These are phyloP conservation scores for Ligustrum vulgare DNA, from an alignment of 257 asterid species.

Conservation along the genomic window DNA sequence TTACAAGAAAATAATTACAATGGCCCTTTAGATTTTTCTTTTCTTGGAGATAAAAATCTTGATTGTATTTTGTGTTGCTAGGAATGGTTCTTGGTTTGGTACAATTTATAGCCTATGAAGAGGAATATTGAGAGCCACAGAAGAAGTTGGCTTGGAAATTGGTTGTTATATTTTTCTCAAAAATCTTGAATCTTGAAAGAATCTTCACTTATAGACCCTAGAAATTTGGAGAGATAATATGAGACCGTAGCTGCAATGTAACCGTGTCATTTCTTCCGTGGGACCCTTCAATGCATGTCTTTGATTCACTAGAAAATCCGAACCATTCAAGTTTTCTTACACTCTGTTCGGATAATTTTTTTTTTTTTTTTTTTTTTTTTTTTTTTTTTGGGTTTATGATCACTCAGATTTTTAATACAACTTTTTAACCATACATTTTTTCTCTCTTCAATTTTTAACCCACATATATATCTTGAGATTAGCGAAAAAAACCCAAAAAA, in stretches of 20 bases:
- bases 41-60: neutral
- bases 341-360: too few species aligned
- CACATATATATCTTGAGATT: too few species aligned
- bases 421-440: too few species aligned
- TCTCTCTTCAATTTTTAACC: too few species aligned
- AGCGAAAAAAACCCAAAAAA: too few species aligned
- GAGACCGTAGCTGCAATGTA: slow-evolving; percentile 29
- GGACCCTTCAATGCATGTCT: slow-evolving; percentile 10
- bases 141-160: slow-evolving; percentile 29
- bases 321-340: neutral
- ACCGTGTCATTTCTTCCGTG: slow-evolving; percentile 19
- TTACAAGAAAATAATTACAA: slow-evolving; percentile 22
- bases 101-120: neutral
- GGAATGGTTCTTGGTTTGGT: neutral
- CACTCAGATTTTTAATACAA: too few species aligned
- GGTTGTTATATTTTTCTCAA: neutral
- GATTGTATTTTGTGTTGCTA: neutral
- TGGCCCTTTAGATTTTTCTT: slow-evolving; percentile 14
- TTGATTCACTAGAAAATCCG: neutral
- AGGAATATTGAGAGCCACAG: slow-evolving; percentile 44
- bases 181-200: slow-evolving; percentile 12
- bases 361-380: too few species aligned
- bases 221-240: slow-evolving; percentile 24
- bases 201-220: slow-evolving; percentile 17
- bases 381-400: too few species aligned